Conservation (phyloP, 2,329 filamentous ascomycete species). For the Fusarium incarnatum region DNA sequence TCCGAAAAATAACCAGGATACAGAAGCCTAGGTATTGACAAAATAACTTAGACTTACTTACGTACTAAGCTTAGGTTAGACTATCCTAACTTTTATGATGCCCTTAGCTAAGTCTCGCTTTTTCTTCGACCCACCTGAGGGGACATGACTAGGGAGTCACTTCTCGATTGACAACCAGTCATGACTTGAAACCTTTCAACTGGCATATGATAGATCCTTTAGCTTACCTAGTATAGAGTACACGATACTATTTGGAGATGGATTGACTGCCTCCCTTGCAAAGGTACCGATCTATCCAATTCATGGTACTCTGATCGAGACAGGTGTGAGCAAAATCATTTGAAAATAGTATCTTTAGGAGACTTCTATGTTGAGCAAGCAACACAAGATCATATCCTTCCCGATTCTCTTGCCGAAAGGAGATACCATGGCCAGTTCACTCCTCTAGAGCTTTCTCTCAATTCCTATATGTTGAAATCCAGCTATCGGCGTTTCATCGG, state of each 20-base stretch:
- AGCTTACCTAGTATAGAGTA: no score
- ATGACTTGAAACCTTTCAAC: neutral
- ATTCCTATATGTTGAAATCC: neutral
- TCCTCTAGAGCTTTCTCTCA: no score
- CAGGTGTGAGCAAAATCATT: neutral
- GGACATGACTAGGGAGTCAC: neutral
- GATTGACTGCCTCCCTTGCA: neutral
- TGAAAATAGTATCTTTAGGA: neutral
- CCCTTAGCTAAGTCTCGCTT: no score
- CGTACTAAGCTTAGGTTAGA: no score
- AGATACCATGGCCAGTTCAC: neutral
- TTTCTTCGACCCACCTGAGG: no score
- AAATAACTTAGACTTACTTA: no score
- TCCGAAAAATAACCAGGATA: no score
- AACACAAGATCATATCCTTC: neutral
- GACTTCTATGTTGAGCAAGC: no score
- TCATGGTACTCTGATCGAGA: neutral
- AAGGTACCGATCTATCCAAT: neutral
- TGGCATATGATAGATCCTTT: neutral
- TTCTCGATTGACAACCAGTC: neutral
- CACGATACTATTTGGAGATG: neutral
- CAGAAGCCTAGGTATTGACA: no score
- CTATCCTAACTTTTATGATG: no score
- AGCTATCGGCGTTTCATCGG: neutral
- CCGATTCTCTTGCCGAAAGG: neutral